phyloP scores from a whole-genome alignment of 768 basidiomycete genomes.

The Ramaria sp. region DNA sequence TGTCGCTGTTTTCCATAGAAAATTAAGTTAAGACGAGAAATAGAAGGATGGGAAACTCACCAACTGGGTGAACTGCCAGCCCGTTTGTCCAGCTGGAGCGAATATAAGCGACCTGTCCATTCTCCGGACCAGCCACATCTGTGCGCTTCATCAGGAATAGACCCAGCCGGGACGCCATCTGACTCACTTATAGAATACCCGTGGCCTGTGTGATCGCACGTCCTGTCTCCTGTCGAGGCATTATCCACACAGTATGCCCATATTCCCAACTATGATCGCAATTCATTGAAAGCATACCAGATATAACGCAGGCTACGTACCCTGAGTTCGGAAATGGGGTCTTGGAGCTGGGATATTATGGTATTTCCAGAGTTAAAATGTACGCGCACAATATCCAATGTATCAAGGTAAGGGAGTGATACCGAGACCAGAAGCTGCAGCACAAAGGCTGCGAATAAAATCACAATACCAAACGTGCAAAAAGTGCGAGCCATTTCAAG shows the following conservation, averaged over 20 bases:
- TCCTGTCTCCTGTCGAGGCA: background rate
- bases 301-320: conserved; percentile 30
- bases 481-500: conserved; percentile 10
- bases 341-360: conserved; percentile 15
- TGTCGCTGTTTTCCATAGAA: conserved; percentile 22
- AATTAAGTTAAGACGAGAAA: background rate
- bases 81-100: conserved; percentile 59
- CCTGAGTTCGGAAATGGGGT: conserved; percentile 34
- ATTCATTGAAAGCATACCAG: background rate
- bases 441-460: conserved; percentile 50
- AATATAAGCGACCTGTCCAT: conserved; percentile 30
- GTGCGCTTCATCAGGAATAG: background rate
- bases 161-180: background rate
- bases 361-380: conserved; percentile 28
- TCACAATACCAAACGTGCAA: conserved; percentile 29
- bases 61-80: conserved; percentile 64
- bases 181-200: conserved; percentile 37
- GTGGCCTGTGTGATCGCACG: conserved; percentile 27
- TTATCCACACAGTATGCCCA: conserved; percentile 28
- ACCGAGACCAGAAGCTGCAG: conserved; percentile 59
- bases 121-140: conserved; percentile 25
- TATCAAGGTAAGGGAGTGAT: conserved; percentile 58
- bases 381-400: conserved; percentile 54
- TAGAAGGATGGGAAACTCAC: conserved; percentile 28
- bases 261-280: conserved; percentile 46